Percentiles rank a stretch among this genome's conserved stretches.
Conservation (phyloP, 2,329 filamentous ascomycete species). For the Calonectria pauciramosa region DNA sequence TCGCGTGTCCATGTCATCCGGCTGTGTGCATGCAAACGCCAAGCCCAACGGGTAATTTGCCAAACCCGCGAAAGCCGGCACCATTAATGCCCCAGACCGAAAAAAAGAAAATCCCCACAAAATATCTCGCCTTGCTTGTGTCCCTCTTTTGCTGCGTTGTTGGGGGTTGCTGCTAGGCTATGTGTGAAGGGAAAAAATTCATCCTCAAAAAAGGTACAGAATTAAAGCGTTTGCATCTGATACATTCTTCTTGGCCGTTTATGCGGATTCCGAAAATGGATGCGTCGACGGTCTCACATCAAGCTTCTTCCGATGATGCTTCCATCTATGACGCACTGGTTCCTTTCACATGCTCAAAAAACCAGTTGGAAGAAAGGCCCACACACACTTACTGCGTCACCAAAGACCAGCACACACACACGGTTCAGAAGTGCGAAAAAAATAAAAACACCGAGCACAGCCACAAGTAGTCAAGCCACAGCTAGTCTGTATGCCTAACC, state of each 20-base stretch:
- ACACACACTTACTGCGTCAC: slow-evolving; percentile 27
- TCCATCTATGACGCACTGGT: slow-evolving; percentile 41
- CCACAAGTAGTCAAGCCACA: slow-evolving; percentile 29
- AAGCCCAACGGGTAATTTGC: slow-evolving; percentile 38
- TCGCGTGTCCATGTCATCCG: slow-evolving; percentile 24
- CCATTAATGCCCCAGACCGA: slow-evolving; percentile 24
- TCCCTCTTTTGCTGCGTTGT: slow-evolving; percentile 8
- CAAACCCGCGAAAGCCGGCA: slow-evolving; percentile 31
- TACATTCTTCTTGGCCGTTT: neutral
- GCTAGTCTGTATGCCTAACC: neutral
- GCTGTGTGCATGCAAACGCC: slow-evolving; percentile 31
- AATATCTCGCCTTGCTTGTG: slow-evolving; percentile 21
- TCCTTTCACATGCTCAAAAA: slow-evolving; percentile 42
- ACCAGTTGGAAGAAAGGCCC: slow-evolving; percentile 20
- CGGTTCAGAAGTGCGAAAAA: neutral
- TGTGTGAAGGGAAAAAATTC: neutral
- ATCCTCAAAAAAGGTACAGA: neutral
- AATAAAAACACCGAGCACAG: neutral
- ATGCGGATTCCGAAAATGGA: neutral
- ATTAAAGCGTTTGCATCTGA: neutral
- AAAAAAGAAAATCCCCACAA: slow-evolving; percentile 25
- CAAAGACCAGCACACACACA: neutral
- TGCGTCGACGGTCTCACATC: neutral
- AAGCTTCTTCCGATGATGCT: slow-evolving; percentile 15
- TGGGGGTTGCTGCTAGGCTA: neutral